phyloP scores from a whole-genome alignment of 768 basidiomycete genomes.

The Pulveroboletus frians region DNA sequence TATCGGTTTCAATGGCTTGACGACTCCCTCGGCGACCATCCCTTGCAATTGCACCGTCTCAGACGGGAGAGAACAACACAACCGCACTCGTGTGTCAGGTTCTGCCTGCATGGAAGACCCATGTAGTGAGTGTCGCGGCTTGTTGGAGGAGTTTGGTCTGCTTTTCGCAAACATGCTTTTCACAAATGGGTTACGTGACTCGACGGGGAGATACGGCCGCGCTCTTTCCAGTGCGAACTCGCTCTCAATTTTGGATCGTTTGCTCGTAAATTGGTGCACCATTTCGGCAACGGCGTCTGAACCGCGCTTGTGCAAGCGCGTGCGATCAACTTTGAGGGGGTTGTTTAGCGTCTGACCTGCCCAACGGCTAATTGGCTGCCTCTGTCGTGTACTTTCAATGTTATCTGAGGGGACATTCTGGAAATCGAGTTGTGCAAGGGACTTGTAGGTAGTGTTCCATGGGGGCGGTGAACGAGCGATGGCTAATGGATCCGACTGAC shows the following conservation, averaged over 20 bases:
- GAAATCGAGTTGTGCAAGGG: not conserved
- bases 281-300: slow-evolving; percentile 18
- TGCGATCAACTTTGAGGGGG: slow-evolving; percentile 17
- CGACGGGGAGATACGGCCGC: not conserved
- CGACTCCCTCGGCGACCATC: not conserved
- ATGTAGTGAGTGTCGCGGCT: not conserved
- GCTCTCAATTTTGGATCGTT: slow-evolving; percentile 20
- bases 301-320: slow-evolving; percentile 25
- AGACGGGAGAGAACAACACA: slow-evolving; percentile 8
- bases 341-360: slow-evolving; percentile 4
- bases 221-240: slow-evolving; percentile 16
- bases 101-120: not conserved
- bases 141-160: not conserved
- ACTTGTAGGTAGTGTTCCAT: slow-evolving; percentile 12
- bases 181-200: slow-evolving; percentile 22
- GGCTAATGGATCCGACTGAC: slow-evolving; percentile 21
- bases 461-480: slow-evolving; percentile 25
- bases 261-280: slow-evolving; percentile 17
- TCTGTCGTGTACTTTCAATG: not conserved
- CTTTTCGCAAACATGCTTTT: slow-evolving; percentile 16
- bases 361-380: not conserved
- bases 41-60: not conserved
- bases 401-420: not conserved
- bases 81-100: slow-evolving; percentile 1
- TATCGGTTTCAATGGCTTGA: slow-evolving; percentile 27